Evolutionary conservation across 306 rosid species (phyloP), one percentile per base, ranked within the genome.

Genomic region (Fagus crenata): DNA sequence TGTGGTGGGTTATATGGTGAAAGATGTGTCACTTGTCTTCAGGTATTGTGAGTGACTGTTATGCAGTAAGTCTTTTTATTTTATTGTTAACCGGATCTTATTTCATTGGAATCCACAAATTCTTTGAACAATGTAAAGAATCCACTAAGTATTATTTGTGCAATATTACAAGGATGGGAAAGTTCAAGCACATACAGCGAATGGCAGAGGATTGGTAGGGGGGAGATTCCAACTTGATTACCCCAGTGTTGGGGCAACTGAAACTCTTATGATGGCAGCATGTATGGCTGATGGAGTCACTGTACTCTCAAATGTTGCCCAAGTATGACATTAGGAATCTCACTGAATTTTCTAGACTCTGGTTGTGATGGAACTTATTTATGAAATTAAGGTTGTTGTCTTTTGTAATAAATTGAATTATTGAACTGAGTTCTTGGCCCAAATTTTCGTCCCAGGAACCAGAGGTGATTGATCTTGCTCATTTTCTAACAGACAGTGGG

Each of bases 211-310:
- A 78, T 54, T 83, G 36, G 78, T 78, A 8, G 86, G 86, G 59
- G 83, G 83, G 36, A 61, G 53, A 43, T 78, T 83, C 83, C 74
- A 64, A n/a, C 77, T 83, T 53, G 77, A 70, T 61, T 83, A 49
- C 42, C 78, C 86, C 2, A 83, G 86, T 55, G 86, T 78, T 28
- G 83, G 83, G 55, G 86, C 86, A 37, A 83, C 86, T 6, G 83
- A 83, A 79, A 83, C 86, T 72, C 83, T 83, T 41, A 75, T 78
- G 81, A 83, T 83, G 86, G 86, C 83, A 22, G 86, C 83, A 13
- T 69, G 77, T 46, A 43, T 78, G 49, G 86, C 86, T 22, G 81
- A 83, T 71, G 86, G 86, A 69, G 54, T 17, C 32, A 83, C 86
- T 28, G 65, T 78, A 14, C 80, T 83, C 46, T 74, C 81, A 68